Evolutionary conservation across 495 filamentous ascomycete genomes (phyloP).

Genomic region (Oidiodendron maius): DNA sequence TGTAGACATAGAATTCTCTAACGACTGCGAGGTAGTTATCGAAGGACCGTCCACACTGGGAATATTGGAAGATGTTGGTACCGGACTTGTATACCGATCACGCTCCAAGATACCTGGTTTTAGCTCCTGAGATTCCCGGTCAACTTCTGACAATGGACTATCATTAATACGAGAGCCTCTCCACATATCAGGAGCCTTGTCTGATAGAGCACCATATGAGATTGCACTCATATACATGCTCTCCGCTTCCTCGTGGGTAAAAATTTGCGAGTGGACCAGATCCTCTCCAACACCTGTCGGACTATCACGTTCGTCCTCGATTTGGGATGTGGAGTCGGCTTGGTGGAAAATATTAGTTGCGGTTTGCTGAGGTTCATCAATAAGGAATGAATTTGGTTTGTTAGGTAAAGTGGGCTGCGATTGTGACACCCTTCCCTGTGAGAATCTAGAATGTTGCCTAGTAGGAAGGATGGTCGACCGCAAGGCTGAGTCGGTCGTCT

Average conservation of each 20-base stretch:
- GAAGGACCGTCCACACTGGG: neutral
- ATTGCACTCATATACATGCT: conserved; percentile 86
- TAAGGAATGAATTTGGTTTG: neutral
- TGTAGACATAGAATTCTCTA: neutral
- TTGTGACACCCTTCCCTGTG: conserved; percentile 15
- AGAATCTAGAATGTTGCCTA: conserved; percentile 10
- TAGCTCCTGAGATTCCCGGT: neutral
- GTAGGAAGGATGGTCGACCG: conserved; percentile 19
- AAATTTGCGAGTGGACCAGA: conserved; percentile 68
- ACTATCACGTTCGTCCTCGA: conserved; percentile 11
- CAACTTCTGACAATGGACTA: neutral
- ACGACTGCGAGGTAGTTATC: neutral
- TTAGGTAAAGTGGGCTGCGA: conserved; percentile 13
- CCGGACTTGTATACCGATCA: conserved; percentile 6
- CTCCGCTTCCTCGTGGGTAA: conserved; percentile 85
- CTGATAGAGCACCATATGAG: conserved; percentile 26
- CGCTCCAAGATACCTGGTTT: conserved; percentile 17
- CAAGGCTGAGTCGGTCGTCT: neutral
- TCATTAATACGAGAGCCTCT: conserved; percentile 17
- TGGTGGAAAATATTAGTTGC: neutral
- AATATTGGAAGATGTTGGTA: neutral
- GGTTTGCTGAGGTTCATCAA: neutral
- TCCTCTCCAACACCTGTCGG: conserved; percentile 13
- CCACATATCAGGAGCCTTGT: conserved; percentile 23
- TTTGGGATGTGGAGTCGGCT: neutral